phyloP scores from a whole-genome alignment of 352 stramenopile genomes.

The Phytopythium montanum region DNA sequence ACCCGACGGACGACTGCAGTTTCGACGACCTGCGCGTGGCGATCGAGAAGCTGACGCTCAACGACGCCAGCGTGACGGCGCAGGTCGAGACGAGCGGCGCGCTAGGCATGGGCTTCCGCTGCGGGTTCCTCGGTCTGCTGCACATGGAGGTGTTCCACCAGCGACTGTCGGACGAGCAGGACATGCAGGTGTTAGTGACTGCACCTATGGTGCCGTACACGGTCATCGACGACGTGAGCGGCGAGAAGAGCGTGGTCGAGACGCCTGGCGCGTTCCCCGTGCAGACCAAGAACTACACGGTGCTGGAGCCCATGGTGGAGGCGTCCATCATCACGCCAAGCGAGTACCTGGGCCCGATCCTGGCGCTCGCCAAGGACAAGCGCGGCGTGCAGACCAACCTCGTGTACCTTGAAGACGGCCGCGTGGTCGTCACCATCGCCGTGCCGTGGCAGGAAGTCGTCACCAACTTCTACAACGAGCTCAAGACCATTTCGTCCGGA shows the following conservation, averaged over 20 bases:
- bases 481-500: slow-evolving; percentile 95
- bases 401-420: slow-evolving; percentile 93
- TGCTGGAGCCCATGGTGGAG: slow-evolving; percentile 96
- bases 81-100: slow-evolving; percentile 94
- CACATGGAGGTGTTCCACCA: slow-evolving; percentile 99
- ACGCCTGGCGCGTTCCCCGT: slow-evolving; percentile 74
- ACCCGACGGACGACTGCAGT: slow-evolving; percentile 94
- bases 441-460: slow-evolving; percentile 99
- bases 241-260: slow-evolving; percentile 42
- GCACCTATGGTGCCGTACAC: slow-evolving; percentile 98
- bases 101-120: slow-evolving; percentile 95
- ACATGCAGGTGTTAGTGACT: slow-evolving; percentile 97
- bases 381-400: slow-evolving; percentile 91
- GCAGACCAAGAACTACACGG: slow-evolving; percentile 84
- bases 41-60: slow-evolving; percentile 96
- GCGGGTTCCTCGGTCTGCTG: slow-evolving; percentile 96
- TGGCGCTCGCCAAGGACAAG: slow-evolving; percentile 92
- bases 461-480: slow-evolving; percentile 98
- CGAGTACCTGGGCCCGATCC: slow-evolving; percentile 94
- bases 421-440: slow-evolving; percentile 92
- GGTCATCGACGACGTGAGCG: slow-evolving; percentile 61
- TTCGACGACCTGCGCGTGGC: slow-evolving; percentile 96
- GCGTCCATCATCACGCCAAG: slow-evolving; percentile 95
- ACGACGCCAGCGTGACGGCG: slow-evolving; percentile 95
- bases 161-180: slow-evolving; percentile 96